A percentile compares a stretch with the other conserved stretches of the same genome.
Evolutionary conservation across 2,329 filamentous ascomycete species (phyloP).

Genomic region (Colletotrichum shisoi): DNA sequence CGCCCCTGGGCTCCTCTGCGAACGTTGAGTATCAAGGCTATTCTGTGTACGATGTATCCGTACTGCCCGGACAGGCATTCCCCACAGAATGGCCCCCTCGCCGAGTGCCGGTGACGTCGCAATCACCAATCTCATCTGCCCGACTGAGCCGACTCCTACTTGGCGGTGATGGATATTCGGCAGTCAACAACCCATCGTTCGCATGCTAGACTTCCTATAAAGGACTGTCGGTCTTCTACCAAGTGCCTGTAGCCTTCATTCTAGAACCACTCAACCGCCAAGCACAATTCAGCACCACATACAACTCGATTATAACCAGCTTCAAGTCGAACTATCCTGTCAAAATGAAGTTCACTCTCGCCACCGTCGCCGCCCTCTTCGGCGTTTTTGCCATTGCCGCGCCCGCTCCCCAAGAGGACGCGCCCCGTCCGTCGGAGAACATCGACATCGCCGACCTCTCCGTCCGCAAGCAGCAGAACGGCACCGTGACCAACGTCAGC

Average conservation of each 20-base stretch:
- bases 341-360: constrained; percentile 43
- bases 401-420: constrained; percentile 24
- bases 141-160: constrained; percentile 17
- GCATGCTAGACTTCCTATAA: not conserved
- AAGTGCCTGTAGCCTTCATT: not conserved
- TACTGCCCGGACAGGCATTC: constrained; percentile 26
- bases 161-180: constrained; percentile 12
- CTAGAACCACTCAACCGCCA: not conserved
- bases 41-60: constrained; percentile 8
- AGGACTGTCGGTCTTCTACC: not conserved
- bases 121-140: constrained; percentile 23
- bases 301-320: not conserved
- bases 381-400: constrained; percentile 40
- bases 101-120: constrained; percentile 30
- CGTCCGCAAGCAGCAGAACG: constrained; percentile 41
- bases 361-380: constrained; percentile 40
- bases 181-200: not conserved
- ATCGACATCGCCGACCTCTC: constrained; percentile 42
- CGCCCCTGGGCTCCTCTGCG: not conserved
- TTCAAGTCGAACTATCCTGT: not conserved
- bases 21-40: not conserved
- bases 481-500: constrained; percentile 36
- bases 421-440: constrained; percentile 40
- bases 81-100: constrained; percentile 23
- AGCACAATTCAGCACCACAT: no score